Percentiles rank a stretch among this genome's conserved stretches.
Conservation (phyloP, 257 asterid species). For the Ligustrum vulgare region DNA sequence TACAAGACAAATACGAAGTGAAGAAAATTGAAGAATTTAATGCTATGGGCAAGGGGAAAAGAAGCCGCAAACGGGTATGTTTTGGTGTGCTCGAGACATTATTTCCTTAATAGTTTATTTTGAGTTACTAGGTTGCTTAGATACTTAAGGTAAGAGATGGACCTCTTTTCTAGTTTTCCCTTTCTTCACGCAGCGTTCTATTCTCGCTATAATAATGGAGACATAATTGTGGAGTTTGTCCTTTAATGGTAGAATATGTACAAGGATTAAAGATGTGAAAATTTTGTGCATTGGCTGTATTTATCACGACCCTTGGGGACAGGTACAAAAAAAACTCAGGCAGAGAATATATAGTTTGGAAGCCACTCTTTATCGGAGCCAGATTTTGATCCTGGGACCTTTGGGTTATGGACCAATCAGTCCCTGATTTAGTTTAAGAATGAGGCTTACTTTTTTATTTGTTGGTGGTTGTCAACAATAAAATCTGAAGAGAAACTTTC, state of each 20-base stretch:
- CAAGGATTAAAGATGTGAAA: not conserved
- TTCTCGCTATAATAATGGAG: not conserved
- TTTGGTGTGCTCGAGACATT: not conserved
- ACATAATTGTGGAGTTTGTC: not conserved
- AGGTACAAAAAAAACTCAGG: not conserved
- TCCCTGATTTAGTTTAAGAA: not conserved
- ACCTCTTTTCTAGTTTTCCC: not conserved
- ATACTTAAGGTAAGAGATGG: not conserved
- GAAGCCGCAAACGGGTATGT: constrained; percentile 82
- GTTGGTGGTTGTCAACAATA: too few relatives aligned
- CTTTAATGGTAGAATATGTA: too few relatives aligned
- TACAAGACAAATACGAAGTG: constrained; percentile 80
- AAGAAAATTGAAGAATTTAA: constrained; percentile 76
- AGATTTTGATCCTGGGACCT: not conserved
- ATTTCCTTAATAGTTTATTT: not conserved
- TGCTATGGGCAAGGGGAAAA: constrained; percentile 97
- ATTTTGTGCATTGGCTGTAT: not conserved
- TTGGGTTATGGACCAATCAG: not conserved
- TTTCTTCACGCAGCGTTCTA: not conserved
- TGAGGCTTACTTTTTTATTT: too few relatives aligned
- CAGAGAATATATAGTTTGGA: not conserved
- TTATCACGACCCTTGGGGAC: not conserved
- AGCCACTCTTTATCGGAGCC: not conserved
- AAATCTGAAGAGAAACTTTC: too few relatives aligned
- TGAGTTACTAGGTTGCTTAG: constrained; percentile 3